Evolutionary conservation across 805 yeast genomes (phyloP), one percentile per base, ranked within the genome.

Genomic region (Scheffersomyces amazonensis): DNA sequence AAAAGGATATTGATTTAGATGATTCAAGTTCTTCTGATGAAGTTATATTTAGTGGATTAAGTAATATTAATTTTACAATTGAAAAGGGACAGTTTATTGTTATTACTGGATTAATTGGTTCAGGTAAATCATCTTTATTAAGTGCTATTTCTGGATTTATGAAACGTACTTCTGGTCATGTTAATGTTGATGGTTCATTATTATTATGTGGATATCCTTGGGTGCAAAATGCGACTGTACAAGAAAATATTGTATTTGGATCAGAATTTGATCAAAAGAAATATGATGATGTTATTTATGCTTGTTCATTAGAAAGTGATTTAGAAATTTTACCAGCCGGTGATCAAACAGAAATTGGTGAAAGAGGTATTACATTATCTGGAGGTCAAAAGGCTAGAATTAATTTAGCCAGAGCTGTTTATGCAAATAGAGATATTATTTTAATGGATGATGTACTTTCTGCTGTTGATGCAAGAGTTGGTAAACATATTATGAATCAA

Each of bases 341-440:
- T 34, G 68, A 62, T 42, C 37, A 50, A 22, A 61, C 69, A 15
- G 67, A 63, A 45, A 58, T 63, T 40, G 69, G 69, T 42, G 67
- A 63, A 45, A 44, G 64, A 32, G 69, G 69, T 36, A 58, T 63
- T 16, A 63, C 67, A 0, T 53, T 63, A 31, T 59, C 66, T 13
- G 69, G 69, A 12, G 69, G 69, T 21, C 69, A 63, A 46, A 62
- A 62, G 40, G 67, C 69, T 2, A 46, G 67, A 42, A 53, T 62
- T 39, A 60, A 58, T 41, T 53, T 63, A 27, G 69, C 69, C 3
- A 48, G 69, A 40, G 58, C 69, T 6, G 64, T 63, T n/a, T 62
- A 62, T 44, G 54, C 58, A 11, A 43, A 56, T 37, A 44, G 41
- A 23, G 66, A 62, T 33, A 59, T 60, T 21, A 48, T 60, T 17